Evolutionary conservation across 164 flowering plant genomes (phyloP), one percentile per base, ranked within the genome.

Genomic region (Euptelea pleiosperma): DNA sequence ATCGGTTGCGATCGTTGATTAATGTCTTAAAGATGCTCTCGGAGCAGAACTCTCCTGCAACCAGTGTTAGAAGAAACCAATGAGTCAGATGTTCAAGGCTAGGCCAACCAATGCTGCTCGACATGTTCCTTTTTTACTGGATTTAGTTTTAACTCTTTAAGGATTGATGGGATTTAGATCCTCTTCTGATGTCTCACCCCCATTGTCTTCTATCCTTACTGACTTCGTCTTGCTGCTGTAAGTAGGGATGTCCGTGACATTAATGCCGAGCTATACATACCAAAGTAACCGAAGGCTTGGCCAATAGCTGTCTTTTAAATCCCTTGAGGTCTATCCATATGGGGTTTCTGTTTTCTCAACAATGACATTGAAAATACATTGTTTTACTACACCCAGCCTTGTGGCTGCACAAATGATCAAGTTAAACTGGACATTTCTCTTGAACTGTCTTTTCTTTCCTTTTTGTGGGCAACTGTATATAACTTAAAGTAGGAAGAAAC

Each of bases 1-100:
- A 88, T 53, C 89, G 95, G 0, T 58, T 88, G 57, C 78, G 82
- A 40, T 90, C 94, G 28, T 35, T 93, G 65, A 78, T 80, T 36
- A 74, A 82, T 53, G 85, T 87, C 51, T 11, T 89, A 26, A 89
- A 89, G 79, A 63, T 80, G 18, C 72, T 89, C 25, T 49, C 82
- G 4, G 96, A 85, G 41, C 80, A 83, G 11, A 82, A 76, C 47
- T 12, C 83, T 58, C 40, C 69, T 14, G 49, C 68, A 44, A 61
- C 52, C 40, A 58, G 30, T 7, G 74, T 61, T 52, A 74, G 75
- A 55, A 77, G 77, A 59, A 68, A 55, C 41, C 78, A 77, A 45
- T 81, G 58, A 71, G 45, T 29, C 45, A 3, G 5, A 60, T 3
- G 18, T 12, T 54, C 7, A 21, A 54, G 8, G 31, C 19, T 55